A percentile compares a stretch with the other conserved stretches of the same genome.
phyloP scores from a whole-genome alignment of 306 rosid genomes.

The Fagus crenata region DNA sequence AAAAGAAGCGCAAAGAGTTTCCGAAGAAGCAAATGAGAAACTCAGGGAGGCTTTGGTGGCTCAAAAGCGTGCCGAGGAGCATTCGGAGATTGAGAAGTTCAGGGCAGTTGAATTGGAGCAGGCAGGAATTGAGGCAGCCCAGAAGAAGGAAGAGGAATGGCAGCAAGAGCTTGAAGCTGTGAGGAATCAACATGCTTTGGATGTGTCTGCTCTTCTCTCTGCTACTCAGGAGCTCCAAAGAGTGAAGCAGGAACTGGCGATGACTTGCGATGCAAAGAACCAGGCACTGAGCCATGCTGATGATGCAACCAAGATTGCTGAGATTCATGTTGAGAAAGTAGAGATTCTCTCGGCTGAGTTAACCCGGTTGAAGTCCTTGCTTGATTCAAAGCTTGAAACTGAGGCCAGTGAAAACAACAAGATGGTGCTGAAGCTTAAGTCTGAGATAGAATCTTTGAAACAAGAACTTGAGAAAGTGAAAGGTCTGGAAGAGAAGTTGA shows the following conservation, averaged over 20 bases:
- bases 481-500: slow-evolving; percentile 48
- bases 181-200: slow-evolving; percentile 82
- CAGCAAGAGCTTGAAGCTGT: slow-evolving; percentile 76
- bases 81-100: slow-evolving; percentile 93
- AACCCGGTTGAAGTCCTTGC: slow-evolving; percentile 58
- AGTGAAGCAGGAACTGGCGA: slow-evolving; percentile 68
- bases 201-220: slow-evolving; percentile 75
- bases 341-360: slow-evolving; percentile 78
- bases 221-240: slow-evolving; percentile 82
- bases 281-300: slow-evolving; percentile 92
- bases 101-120: slow-evolving; percentile 95
- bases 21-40: slow-evolving; percentile 82
- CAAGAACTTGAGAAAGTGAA: slow-evolving; percentile 63
- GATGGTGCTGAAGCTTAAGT: slow-evolving; percentile 46
- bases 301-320: slow-evolving; percentile 88
- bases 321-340: slow-evolving; percentile 73
- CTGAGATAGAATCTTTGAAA: slow-evolving; percentile 61
- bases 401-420: slow-evolving; percentile 60
- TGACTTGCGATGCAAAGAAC: slow-evolving; percentile 91
- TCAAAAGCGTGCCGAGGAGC: slow-evolving; percentile 80
- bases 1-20: slow-evolving; percentile 71
- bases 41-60: slow-evolving; percentile 86
- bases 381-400: slow-evolving; percentile 71
- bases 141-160: slow-evolving; percentile 89
- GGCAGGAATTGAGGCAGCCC: slow-evolving; percentile 82